These are phyloP conservation scores for Dendrobium chrysotoxum DNA, from an alignment of 106 monocot genomes.

Conservation along the genomic window DNA sequence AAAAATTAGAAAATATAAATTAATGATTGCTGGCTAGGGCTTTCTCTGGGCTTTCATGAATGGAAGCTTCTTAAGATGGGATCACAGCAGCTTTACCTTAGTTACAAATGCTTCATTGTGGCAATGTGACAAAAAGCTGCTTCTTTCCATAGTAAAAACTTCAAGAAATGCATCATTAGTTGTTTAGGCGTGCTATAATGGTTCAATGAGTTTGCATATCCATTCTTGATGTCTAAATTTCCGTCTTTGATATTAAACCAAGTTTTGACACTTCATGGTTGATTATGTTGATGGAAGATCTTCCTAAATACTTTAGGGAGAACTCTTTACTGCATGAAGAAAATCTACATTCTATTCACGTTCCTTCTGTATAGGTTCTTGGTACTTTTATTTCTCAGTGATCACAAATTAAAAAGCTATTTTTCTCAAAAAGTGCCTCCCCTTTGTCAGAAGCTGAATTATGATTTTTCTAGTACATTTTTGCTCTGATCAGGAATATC, in stretches of 20 bases:
- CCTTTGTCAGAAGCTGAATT: too few species aligned
- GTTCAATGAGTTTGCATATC: neutral
- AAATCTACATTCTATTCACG: neutral
- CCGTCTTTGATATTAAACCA: neutral
- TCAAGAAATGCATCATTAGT: neutral
- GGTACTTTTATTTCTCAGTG: too few species aligned
- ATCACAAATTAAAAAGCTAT: too few species aligned
- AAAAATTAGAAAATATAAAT: neutral
- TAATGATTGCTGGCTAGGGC: too few species aligned
- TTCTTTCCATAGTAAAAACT: neutral
- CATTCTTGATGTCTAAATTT: neutral
- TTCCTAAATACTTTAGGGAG: neutral
- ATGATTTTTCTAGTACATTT: too few species aligned
- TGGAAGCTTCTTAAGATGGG: neutral
- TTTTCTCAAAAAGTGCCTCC: too few species aligned
- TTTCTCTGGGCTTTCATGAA: neutral
- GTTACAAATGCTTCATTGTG: neutral
- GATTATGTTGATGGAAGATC: neutral
- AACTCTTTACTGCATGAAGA: neutral
- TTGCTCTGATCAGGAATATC: too few species aligned
- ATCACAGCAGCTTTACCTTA: neutral
- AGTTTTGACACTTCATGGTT: neutral
- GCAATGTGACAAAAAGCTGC: neutral
- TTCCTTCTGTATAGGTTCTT: neutral
- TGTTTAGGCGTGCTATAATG: neutral